A percentile compares a stretch with the other conserved stretches of the same genome.
These are phyloP conservation scores for Naganishia randhawae DNA, from an alignment of 768 basidiomycete genomes.

Conservation along the genomic window DNA sequence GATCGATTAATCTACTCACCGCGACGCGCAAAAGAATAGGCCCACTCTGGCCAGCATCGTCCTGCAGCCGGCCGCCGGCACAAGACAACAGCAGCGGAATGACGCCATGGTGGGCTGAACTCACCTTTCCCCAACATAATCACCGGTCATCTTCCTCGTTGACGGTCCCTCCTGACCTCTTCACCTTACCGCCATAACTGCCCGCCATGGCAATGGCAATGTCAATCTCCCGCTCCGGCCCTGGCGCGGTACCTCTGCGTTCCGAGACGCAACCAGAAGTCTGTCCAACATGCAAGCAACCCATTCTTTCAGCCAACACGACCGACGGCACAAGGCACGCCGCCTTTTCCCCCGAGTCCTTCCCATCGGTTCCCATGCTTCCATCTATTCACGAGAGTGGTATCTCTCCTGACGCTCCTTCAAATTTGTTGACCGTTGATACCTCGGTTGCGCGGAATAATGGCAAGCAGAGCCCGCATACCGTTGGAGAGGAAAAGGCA, in stretches of 20 bases:
- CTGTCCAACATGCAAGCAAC: slow-evolving; percentile 16
- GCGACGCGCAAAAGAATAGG: too few relatives aligned
- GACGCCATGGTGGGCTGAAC: too few relatives aligned
- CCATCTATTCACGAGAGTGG: background rate
- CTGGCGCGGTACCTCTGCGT: background rate
- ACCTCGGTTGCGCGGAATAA: background rate
- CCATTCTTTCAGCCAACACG: background rate
- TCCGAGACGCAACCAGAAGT: background rate
- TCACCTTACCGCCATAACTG: background rate
- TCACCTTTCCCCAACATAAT: too few relatives aligned
- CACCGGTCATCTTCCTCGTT: background rate
- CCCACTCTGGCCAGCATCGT: too few relatives aligned
- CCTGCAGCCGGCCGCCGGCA: too few relatives aligned
- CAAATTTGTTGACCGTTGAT: background rate
- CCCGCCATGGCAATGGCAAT: slow-evolving; percentile 14
- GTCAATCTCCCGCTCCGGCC: background rate
- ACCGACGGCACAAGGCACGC: background rate
- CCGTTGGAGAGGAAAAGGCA: slow-evolving; percentile 13
- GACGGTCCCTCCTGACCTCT: background rate
- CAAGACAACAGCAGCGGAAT: too few relatives aligned
- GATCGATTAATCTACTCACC: too few relatives aligned
- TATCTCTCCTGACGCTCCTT: background rate
- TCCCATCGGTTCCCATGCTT: slow-evolving; percentile 1
- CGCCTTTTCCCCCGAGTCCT: slow-evolving; percentile 8
- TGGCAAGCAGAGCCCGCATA: slow-evolving; percentile 5